Percentiles rank a stretch among this genome's conserved stretches.
Evolutionary conservation across 768 basidiomycete genomes (phyloP).

Genomic region (Termitomyces sp.): DNA sequence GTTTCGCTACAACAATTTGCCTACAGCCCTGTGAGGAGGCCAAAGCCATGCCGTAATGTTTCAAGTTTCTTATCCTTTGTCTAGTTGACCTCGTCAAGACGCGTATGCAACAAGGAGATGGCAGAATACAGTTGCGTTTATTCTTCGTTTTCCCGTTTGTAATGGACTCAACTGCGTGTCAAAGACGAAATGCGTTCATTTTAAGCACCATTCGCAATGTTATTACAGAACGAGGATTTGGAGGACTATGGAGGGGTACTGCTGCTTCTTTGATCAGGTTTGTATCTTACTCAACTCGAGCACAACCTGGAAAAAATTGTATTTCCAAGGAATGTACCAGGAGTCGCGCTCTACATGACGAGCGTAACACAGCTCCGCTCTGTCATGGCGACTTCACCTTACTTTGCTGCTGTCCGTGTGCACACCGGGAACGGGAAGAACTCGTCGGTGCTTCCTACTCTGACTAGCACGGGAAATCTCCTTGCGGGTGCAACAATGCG

Average conservation of each 20-base stretch:
- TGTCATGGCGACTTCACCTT: slow-evolving; percentile 63
- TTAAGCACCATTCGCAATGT: slow-evolving; percentile 51
- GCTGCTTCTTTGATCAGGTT: slow-evolving; percentile 72
- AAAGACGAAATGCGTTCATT: slow-evolving; percentile 29
- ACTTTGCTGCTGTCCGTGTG: slow-evolving; percentile 45
- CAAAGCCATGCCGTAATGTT: background rate
- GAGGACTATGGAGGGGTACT: slow-evolving; percentile 88
- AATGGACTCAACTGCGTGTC: slow-evolving; percentile 21
- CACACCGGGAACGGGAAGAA: slow-evolving; percentile 17
- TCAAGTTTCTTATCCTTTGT: background rate
- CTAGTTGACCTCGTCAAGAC: slow-evolving; percentile 89
- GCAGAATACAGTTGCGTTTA: slow-evolving; percentile 20
- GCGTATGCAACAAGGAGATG: slow-evolving; percentile 80
- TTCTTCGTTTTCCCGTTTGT: background rate
- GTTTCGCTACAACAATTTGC: slow-evolving; percentile 66
- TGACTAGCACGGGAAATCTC: slow-evolving; percentile 77
- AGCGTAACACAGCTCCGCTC: slow-evolving; percentile 77
- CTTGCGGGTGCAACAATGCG: slow-evolving; percentile 81
- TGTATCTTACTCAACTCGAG: slow-evolving; percentile 5
- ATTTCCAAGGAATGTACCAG: slow-evolving; percentile 74
- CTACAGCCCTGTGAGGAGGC: slow-evolving; percentile 66
- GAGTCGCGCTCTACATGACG: slow-evolving; percentile 90
- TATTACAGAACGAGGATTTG: slow-evolving; percentile 52
- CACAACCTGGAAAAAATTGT: background rate
- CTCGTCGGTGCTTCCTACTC: slow-evolving; percentile 57